Base-by-base conservation (phyloP, 768 basidiomycete species). In the Russula ochroleuca region DNA sequence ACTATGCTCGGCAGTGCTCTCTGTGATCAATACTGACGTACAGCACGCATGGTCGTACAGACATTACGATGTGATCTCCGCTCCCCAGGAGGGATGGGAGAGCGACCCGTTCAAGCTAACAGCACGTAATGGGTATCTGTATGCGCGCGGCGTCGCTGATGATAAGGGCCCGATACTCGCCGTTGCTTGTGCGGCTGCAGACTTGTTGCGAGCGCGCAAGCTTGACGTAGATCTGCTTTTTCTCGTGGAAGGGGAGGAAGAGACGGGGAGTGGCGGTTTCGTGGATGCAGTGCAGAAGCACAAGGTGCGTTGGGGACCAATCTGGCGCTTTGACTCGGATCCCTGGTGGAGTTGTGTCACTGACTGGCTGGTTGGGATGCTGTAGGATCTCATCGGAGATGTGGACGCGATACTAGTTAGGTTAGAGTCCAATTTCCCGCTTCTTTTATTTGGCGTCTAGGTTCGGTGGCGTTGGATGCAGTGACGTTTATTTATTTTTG, bases 151-250 rank as follows among this genome's bases (percentile, higher is more conserved):
- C 4, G 88, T 91, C 1, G 90, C 92, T 1, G 97, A 99, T 69
- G 87, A 99, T 78, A 98, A 99, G 72, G 97, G 96, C 0, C 97
- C 97, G 0, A 87, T 97, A 51, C 81, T 98, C 64, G 94, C 95
- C 1, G 82, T 87, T 17, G 97, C 96, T 0, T 92, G 86, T 68
- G 97, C 97, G 0, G 93, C 88, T 13, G 90, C 94, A 0, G 85
- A 90, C 23, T 73, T 98, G 49, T 81, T 94, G 3, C 78, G 85
- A 31, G 78, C 79, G 14, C 80, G 93, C 1, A 82, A 86, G 13
- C 82, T 99, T 3, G 91, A 83, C 25, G 81, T 94, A 0, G 97
- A 99, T 71, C 73, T 99, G 1, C 86, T 98, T 6, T 85, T 98
- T 72, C 74, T 98, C 57, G 85, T 98, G 17, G 97, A 99, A 75